Evolutionary conservation across 139 green algal species (phyloP), one percentile per base, ranked within the genome.

Genomic region (Closterium sp.): DNA sequence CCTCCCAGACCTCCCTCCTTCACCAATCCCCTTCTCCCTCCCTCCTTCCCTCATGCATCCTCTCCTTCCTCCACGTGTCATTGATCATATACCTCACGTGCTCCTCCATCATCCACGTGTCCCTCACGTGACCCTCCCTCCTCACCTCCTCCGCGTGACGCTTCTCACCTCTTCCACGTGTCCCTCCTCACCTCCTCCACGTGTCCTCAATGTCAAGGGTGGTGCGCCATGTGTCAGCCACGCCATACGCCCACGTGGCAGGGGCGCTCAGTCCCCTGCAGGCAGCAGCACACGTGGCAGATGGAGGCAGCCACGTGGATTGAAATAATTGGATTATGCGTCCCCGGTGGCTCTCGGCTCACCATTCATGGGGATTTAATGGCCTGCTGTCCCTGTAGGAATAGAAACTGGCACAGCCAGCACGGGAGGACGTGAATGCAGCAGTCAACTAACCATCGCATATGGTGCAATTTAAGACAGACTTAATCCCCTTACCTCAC

Each of bases 181-280:
- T 19, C n/a, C 25, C 12, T 25, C 16, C 30, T n/a, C 33, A 90
- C 87, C 87, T 90, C 21, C 30, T 32, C 87, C 87, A 90, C 36
- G 33, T 33, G 38, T 90, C 87, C 28, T 90, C 23, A 28, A 91
- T 91, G 84, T 91, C 89, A 34, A 28, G n/a, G n/a, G 89, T 91
- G 25, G 89, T 94, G 84, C 55, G 64, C 84, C 85, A 92, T 28
- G 30, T 93, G 81, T 90, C 28, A 10, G 33, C 25, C 76, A 92
- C 25, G 69, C 84, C 32, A 35, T 34, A 25, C 25, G 33, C 35
- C 89, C 89, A 85, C 69, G 34, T 55, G 85, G 87, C 90, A 89
- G 10, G 89, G 30, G 19, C 7, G 6, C 85, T 10, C 87, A 38
- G 84, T 33, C 34, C 33, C 91, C 91, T 69, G 31, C 88, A 89